These are phyloP conservation scores for Schizonepeta tenuifolia DNA, from an alignment of 257 asterid species.

Conservation along the genomic window DNA sequence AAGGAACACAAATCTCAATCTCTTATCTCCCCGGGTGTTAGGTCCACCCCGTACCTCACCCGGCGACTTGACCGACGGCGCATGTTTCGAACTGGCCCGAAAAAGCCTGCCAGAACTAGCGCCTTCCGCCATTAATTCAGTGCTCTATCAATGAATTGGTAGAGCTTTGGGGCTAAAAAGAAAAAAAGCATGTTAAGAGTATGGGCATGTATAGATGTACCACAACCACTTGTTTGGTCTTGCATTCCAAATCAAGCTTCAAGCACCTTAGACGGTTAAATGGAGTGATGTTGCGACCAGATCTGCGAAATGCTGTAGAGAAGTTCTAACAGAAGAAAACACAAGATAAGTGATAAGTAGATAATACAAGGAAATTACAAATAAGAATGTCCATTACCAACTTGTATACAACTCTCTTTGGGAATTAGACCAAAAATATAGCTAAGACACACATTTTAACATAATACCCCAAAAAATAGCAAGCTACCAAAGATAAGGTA, in stretches of 20 bases:
- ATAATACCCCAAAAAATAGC: background rate
- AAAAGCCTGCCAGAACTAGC: slow-evolving; percentile 36
- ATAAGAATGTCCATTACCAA: background rate
- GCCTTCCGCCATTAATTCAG: slow-evolving; percentile 43
- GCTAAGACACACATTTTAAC: background rate
- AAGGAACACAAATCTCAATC: slow-evolving; percentile 7
- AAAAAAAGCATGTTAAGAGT: background rate
- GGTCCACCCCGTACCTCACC: slow-evolving; percentile 69
- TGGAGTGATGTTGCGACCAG: background rate
- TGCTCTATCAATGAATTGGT: slow-evolving; percentile 22
- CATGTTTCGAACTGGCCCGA: slow-evolving; percentile 44
- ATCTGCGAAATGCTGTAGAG: background rate
- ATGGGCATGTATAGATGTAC: slow-evolving; percentile 12
- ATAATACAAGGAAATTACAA: background rate
- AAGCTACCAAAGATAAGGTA: background rate
- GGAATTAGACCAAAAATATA: background rate
- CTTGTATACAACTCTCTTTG: background rate
- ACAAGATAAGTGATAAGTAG: slow-evolving; percentile 4
- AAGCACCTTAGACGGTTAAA: slow-evolving; percentile 28
- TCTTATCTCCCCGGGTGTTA: slow-evolving; percentile 66
- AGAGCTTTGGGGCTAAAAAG: slow-evolving; percentile 3
- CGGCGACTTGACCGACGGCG: slow-evolving; percentile 57
- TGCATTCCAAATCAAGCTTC: slow-evolving; percentile 7
- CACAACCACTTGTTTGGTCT: background rate
- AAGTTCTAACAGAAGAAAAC: slow-evolving; percentile 28